A percentile compares a stretch with the other conserved stretches of the same genome.
phyloP scores from a whole-genome alignment of 371 early-diverging fungal genomes.

The Lichtheimia corymbifera region DNA sequence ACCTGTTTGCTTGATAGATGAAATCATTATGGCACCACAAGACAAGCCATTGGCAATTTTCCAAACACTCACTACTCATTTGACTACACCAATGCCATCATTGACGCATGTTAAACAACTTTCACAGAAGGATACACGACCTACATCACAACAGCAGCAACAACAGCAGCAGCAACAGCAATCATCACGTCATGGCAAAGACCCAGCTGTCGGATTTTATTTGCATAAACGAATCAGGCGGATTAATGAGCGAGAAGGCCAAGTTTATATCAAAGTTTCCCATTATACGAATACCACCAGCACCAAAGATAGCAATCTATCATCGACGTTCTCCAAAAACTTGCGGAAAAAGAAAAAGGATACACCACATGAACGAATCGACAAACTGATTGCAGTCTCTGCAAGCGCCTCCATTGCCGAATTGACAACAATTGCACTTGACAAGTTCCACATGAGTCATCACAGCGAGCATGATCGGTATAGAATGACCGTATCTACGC shows the following conservation, averaged over 20 bases:
- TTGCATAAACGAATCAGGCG: slow-evolving; percentile 59
- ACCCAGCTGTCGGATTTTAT: slow-evolving; percentile 48
- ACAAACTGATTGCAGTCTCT: slow-evolving; percentile 45
- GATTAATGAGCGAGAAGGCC: slow-evolving; percentile 40
- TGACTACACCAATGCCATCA: slow-evolving; percentile 63
- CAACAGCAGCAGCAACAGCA: slow-evolving; percentile 23
- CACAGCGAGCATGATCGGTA: slow-evolving; percentile 20
- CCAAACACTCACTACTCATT: slow-evolving; percentile 58
- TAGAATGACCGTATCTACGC: slow-evolving; percentile 12
- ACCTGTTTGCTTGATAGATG: slow-evolving; percentile 33
- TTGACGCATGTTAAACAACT: slow-evolving; percentile 39
- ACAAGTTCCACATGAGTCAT: slow-evolving; percentile 46
- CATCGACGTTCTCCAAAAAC: slow-evolving; percentile 14
- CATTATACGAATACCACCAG: slow-evolving; percentile 27
- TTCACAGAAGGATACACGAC: slow-evolving; percentile 35
- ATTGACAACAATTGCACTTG: slow-evolving; percentile 33
- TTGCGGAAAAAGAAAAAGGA: slow-evolving; percentile 20
- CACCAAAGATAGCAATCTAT: background rate
- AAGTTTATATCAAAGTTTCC: slow-evolving; percentile 47
- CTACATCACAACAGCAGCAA: slow-evolving; percentile 28
- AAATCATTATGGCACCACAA: slow-evolving; percentile 54
- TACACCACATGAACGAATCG: slow-evolving; percentile 27
- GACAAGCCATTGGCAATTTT: slow-evolving; percentile 66
- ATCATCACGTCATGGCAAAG: slow-evolving; percentile 42
- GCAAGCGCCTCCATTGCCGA: slow-evolving; percentile 32